Evolutionary conservation across 768 basidiomycete species (phyloP), one percentile per base, ranked within the genome.

Genomic region (Gautieria morchelliformis): DNA sequence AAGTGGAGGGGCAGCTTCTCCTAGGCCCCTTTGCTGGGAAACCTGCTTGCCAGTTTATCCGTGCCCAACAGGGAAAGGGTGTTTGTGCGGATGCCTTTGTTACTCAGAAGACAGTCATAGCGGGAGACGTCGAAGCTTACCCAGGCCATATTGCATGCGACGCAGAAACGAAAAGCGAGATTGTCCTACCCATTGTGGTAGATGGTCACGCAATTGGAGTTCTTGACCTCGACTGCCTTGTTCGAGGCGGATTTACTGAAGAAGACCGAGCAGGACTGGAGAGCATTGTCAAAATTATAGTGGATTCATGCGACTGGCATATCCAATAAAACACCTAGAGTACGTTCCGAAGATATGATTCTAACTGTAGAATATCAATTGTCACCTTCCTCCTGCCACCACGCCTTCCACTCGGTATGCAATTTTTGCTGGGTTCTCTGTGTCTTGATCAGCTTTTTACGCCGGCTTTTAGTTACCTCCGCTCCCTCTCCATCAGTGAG

Each of bases 61-160:
- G 78, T 57, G 74, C 81, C 42, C 65, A 73, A 5, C 75, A 73
- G 0, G 81, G 78, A 11, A 74, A 74, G 10, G 92, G 93, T 30
- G 93, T 96, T 11, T 96, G 93, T 68, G 89, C 91, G 6, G 84
- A 84, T 51, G 84, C 86, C 1, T 95, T 81, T 68, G 55, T 83
- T 14, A 75, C 75, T 51, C 69, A 68, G 45, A 65, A 73, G 61
- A 80, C 85, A 0, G 53, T 90, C 5, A 64, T 92, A n/a, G 90
- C 96, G 1, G 71, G 74, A 19, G 79, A 94, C 59, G 92, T 97
- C 19, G 79, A 88, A 24, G 69, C 68, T 10, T 93, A 93, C 66
- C 90, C 90, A 1, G 93, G 94, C 0, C 95, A 98, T 67, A 95
- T 96, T 60, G 90, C 92, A 2, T 97, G 95, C 65, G 93, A 97